Evolutionary conservation across 352 stramenopile species (phyloP).

Genomic region (Phytophthora capsici): DNA sequence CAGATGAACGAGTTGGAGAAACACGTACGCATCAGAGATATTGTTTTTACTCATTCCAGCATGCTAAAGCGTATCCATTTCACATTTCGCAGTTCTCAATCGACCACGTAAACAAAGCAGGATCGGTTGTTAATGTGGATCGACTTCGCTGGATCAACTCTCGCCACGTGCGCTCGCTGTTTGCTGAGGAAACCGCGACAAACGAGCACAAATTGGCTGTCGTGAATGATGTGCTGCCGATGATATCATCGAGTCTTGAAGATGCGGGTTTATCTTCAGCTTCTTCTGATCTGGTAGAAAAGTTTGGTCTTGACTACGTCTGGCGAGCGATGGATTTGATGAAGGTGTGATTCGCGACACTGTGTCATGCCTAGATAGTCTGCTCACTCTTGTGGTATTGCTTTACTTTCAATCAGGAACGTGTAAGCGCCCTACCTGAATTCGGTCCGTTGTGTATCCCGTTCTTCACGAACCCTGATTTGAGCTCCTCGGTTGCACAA

Average conservation of each 20-base stretch:
- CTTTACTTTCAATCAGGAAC: slow-evolving; percentile 52
- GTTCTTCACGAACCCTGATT: slow-evolving; percentile 73
- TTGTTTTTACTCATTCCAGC: neutral
- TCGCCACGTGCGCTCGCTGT: slow-evolving; percentile 82
- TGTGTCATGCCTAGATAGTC: neutral
- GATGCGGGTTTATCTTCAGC: slow-evolving; percentile 33
- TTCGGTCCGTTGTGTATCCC: slow-evolving; percentile 79
- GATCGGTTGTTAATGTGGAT: slow-evolving; percentile 88
- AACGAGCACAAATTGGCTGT: slow-evolving; percentile 53
- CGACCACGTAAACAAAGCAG: slow-evolving; percentile 88
- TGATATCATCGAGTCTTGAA: slow-evolving; percentile 59
- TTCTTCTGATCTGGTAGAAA: slow-evolving; percentile 45
- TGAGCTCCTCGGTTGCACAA: slow-evolving; percentile 52
- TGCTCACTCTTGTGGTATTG: neutral
- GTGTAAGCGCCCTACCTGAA: slow-evolving; percentile 78
- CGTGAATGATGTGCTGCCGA: slow-evolving; percentile 69
- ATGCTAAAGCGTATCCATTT: neutral
- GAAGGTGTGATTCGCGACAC: slow-evolving; percentile 50
- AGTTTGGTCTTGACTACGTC: slow-evolving; percentile 74
- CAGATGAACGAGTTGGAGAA: slow-evolving; percentile 90
- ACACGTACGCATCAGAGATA: slow-evolving; percentile 39
- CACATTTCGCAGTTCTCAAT: slow-evolving; percentile 69
- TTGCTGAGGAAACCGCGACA: slow-evolving; percentile 52
- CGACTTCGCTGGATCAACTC: slow-evolving; percentile 91
- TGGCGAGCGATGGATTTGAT: slow-evolving; percentile 83